A percentile compares a stretch with the other conserved stretches of the same genome.
Evolutionary conservation across 257 asterid species (phyloP).

Genomic region (Nicotiana tomentosiformis): DNA sequence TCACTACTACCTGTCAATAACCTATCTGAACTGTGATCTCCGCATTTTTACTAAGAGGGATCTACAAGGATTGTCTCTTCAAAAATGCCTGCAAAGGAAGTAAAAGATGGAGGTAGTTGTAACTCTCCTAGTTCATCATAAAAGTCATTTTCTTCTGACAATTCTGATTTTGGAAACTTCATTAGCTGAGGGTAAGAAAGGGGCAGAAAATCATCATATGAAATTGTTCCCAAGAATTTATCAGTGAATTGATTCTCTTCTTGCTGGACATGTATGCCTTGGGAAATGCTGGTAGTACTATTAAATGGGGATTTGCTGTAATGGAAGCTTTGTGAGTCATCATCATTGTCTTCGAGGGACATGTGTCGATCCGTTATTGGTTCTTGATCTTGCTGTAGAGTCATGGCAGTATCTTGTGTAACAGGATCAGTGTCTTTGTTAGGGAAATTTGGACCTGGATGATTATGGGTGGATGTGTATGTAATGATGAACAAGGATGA

Average conservation of each 20-base stretch:
- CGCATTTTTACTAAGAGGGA: slow-evolving; percentile 20
- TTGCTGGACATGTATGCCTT: slow-evolving; percentile 15
- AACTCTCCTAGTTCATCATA: slow-evolving; percentile 73
- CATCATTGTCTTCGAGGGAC: background rate
- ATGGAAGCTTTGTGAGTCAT: slow-evolving; percentile 16
- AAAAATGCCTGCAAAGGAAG: slow-evolving; percentile 32
- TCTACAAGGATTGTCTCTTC: slow-evolving; percentile 46
- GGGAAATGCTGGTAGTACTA: slow-evolving; percentile 11
- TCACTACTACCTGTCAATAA: background rate
- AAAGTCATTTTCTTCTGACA: slow-evolving; percentile 55
- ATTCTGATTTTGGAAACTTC: slow-evolving; percentile 18
- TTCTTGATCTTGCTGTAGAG: slow-evolving; percentile 36
- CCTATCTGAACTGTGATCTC: background rate
- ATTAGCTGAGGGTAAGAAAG: slow-evolving; percentile 17
- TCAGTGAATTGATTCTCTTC: slow-evolving; percentile 31
- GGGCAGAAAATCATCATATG: slow-evolving; percentile 12
- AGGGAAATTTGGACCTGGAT: slow-evolving; percentile 36
- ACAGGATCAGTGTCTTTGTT: background rate
- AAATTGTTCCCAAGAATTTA: slow-evolving; percentile 13
- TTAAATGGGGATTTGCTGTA: slow-evolving; percentile 36
- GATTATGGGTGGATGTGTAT: slow-evolving; percentile 67
- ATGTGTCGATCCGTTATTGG: slow-evolving; percentile 13
- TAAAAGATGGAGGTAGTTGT: slow-evolving; percentile 52
- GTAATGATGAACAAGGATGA: slow-evolving; percentile 64
- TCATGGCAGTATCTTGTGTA: slow-evolving; percentile 7